phyloP scores from a whole-genome alignment of 768 basidiomycete genomes.

The Mycena haematopus region DNA sequence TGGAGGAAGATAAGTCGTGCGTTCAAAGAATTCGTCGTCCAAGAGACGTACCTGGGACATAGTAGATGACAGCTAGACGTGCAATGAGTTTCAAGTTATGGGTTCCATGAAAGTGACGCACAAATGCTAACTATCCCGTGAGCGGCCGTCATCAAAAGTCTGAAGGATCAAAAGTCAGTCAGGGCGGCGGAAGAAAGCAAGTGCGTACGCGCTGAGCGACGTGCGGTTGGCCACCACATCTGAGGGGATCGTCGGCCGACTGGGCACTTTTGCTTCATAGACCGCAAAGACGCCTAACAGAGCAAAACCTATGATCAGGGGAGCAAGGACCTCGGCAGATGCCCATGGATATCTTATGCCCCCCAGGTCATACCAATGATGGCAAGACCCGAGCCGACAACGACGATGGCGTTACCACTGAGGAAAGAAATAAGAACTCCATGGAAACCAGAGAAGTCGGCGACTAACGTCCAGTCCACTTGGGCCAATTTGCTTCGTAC shows the following conservation, averaged over 20 bases:
- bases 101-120: conserved; percentile 9
- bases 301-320: conserved; percentile 46
- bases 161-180: conserved; percentile 16
- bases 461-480: conserved; percentile 46
- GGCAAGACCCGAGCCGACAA: conserved; percentile 37
- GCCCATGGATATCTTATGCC: conserved; percentile 45
- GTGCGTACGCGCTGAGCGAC: conserved; percentile 42
- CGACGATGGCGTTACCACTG: conserved; percentile 45
- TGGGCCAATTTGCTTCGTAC: conserved; percentile 36
- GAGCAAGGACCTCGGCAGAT: conserved; percentile 44
- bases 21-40: not conserved
- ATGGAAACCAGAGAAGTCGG: not conserved
- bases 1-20: not conserved
- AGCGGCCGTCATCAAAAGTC: conserved; percentile 39
- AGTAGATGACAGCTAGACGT: conserved; percentile 34
- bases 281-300: conserved; percentile 38
- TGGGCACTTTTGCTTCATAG: conserved; percentile 36
- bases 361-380: conserved; percentile 50
- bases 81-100: not conserved
- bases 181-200: not conserved
- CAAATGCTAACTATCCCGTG: conserved; percentile 33
- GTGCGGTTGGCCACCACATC: conserved; percentile 45
- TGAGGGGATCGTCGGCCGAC: conserved; percentile 35
- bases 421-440: conserved; percentile 5
- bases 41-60: conserved; percentile 38